A percentile compares a stretch with the other conserved stretches of the same genome.
phyloP scores from a whole-genome alignment of 2,329 filamentous ascomycete genomes.

The Clarireedia hainanense region DNA sequence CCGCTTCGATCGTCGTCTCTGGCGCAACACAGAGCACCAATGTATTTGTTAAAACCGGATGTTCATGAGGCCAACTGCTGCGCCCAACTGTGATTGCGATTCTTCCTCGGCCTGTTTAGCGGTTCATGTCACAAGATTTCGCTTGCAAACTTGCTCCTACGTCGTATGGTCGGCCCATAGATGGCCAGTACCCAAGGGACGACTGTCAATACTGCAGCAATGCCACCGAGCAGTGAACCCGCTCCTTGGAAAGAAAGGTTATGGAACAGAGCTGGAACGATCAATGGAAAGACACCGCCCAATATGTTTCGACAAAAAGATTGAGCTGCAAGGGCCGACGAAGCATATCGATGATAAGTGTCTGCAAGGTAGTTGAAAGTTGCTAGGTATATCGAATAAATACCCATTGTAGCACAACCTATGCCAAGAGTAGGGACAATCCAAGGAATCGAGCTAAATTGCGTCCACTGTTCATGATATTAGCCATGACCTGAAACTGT shows the following conservation, averaged over 20 bases:
- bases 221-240: slow-evolving; percentile 66
- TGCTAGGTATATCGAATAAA: slow-evolving; percentile 78
- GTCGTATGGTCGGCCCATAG: slow-evolving; percentile 68
- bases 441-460: slow-evolving; percentile 57
- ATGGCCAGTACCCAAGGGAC: slow-evolving; percentile 86
- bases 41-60: no score
- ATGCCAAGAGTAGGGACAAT: slow-evolving; percentile 64
- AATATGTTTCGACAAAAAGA: slow-evolving; percentile 80
- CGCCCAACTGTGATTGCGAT: no score
- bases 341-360: slow-evolving; percentile 77
- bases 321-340: slow-evolving; percentile 78
- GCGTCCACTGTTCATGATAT: slow-evolving; percentile 54
- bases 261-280: slow-evolving; percentile 65
- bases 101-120: no score
- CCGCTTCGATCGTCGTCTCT: no score
- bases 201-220: slow-evolving; percentile 56
- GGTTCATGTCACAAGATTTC: background rate
- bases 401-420: slow-evolving; percentile 71
- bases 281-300: slow-evolving; percentile 71
- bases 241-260: slow-evolving; percentile 64
- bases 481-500: background rate
- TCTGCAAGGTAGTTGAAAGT: slow-evolving; percentile 93
- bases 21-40: no score
- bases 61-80: no score
- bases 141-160: slow-evolving; percentile 65